Evolutionary conservation across 2,329 filamentous ascomycete genomes (phyloP).

Genomic region (Epichloe amarillans): DNA sequence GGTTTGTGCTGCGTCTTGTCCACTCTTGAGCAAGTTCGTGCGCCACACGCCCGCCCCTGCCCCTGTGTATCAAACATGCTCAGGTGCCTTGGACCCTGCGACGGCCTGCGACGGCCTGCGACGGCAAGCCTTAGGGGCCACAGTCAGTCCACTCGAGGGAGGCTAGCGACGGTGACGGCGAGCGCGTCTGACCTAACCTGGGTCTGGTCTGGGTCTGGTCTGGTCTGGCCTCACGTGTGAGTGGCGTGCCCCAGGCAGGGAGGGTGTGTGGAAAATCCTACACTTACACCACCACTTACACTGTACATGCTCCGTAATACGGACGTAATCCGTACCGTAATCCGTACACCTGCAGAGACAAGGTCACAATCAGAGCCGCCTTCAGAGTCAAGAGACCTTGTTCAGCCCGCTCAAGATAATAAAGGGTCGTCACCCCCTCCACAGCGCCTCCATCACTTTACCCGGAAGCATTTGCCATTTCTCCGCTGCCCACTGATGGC

Average conservation of each 20-base stretch:
- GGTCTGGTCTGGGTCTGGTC: background rate
- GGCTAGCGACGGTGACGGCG: conserved; percentile 1
- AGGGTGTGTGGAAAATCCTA: no score
- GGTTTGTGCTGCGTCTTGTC: background rate
- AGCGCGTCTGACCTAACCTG: background rate
- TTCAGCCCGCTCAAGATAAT: background rate
- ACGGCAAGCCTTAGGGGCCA: background rate
- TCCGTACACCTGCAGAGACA: background rate
- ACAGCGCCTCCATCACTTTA: background rate
- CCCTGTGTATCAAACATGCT: background rate
- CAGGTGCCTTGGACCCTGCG: background rate
- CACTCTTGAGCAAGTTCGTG: background rate
- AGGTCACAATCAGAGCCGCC: background rate
- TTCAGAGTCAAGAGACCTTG: background rate
- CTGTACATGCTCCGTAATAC: no score
- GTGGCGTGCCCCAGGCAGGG: no score
- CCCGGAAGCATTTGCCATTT: background rate
- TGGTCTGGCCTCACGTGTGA: no score
- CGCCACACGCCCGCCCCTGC: background rate
- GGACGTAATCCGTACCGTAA: no score
- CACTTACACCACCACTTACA: no score
- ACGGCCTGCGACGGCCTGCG: background rate
- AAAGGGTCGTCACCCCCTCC: conserved; percentile 1
- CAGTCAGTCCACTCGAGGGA: background rate
- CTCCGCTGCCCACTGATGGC: background rate